Evolutionary conservation across 345 rosid genomes (phyloP), one percentile per base, ranked within the genome.

Genomic region (Pistacia integerrima): DNA sequence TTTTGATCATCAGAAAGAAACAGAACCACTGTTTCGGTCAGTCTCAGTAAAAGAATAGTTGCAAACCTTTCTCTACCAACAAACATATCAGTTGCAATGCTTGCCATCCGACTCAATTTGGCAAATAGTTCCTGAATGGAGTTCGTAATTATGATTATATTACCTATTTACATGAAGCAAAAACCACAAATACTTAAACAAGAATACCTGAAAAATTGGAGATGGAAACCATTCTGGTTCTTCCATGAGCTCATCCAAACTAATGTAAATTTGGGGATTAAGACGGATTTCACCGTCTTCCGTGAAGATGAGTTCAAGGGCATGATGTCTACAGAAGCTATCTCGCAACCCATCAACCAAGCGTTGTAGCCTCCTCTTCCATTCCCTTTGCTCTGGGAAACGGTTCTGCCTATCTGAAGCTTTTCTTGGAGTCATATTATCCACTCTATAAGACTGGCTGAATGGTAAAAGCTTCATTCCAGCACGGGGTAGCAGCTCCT

Each of bases 141-240:
- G 22, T 76, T 48, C 41, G 46, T 41, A 7, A 41, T 41, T 41
- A 41, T 38, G 41, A 38, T 41, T 41, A 41, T 6, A 41, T 41
- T 41, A 41, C 46, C 46, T 5, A 7, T 41, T 41, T 41, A 41
- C 46, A 41, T 41, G 46, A 41, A 41, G 46, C 46, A 7, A 41
- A 41, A 41, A 41, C 46, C 46, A 41, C 46, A 41, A 41, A 41
- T 51, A 69, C 36, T 56, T 60, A 64, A 56, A 56, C 4, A 58
- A 14, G 6, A 36, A 41, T 72, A 87, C 97, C 90, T 93, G 94
- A 64, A 84, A 88, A 67, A 92, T 88, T 64, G 89, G 86, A 67
- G 98, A 90, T 17, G 97, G 97, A 73, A 90, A 90, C 98, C 98
- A 92, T 73, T 92, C 95, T 1, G 93, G 97, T 80, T 90, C 95